A percentile compares a stretch with the other conserved stretches of the same genome.
Conservation (phyloP, 805 yeast genomes). For the Yarrowia bubula region DNA sequence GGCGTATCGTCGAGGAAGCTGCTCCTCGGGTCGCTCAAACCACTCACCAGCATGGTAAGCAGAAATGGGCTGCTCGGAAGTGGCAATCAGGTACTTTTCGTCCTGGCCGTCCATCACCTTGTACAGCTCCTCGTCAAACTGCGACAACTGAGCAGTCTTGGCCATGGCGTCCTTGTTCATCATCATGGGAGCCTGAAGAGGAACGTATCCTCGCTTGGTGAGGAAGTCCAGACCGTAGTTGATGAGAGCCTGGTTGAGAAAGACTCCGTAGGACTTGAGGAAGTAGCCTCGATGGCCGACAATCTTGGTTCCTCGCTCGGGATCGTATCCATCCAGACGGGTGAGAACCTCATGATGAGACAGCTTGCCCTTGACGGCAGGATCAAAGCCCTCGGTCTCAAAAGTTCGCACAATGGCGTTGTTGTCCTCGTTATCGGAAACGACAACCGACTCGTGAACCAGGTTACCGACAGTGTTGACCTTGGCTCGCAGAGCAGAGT, state of each 20-base stretch:
- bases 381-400: conserved; percentile 74
- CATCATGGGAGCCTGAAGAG: conserved; percentile 98
- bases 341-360: conserved; percentile 95
- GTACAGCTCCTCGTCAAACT: conserved; percentile 96
- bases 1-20: conserved; percentile 93
- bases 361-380: conserved; percentile 74
- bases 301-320: conserved; percentile 96
- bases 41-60: conserved; percentile 97
- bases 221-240: conserved; percentile 90
- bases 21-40: conserved; percentile 97
- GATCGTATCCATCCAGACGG: conserved; percentile 96
- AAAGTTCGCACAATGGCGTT: conserved; percentile 84
- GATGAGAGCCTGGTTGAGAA: conserved; percentile 95
- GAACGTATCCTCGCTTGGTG: conserved; percentile 72
- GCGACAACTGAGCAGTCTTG: conserved; percentile 96
- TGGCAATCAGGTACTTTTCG: conserved; percentile 96
- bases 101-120: conserved; percentile 96
- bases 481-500: conserved; percentile 67
- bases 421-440: conserved; percentile 84
- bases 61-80: conserved; percentile 98
- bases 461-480: conserved; percentile 91
- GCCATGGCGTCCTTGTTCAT: conserved; percentile 99
- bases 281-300: conserved; percentile 99
- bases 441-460: conserved; percentile 88
- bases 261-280: conserved; percentile 91